Conservation (phyloP, 805 yeast species). For the Starmera dryadoides region DNA sequence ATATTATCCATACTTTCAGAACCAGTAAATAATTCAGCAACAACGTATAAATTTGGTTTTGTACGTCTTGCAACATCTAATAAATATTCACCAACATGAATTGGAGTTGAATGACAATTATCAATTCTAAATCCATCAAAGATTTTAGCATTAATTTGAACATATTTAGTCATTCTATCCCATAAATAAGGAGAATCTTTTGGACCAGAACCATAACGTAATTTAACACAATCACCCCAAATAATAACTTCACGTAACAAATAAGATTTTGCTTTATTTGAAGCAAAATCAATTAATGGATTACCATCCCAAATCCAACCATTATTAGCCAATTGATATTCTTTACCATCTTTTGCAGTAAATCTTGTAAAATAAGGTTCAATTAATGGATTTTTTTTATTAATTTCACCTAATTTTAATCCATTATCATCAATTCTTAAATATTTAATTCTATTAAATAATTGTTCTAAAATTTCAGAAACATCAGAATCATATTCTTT, state of each 20-base stretch:
- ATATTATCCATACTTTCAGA: conserved; percentile 85
- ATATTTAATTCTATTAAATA: conserved; percentile 70
- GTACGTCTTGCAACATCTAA: conserved; percentile 81
- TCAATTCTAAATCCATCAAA: conserved; percentile 91
- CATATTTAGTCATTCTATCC: conserved; percentile 79
- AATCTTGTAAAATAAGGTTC: conserved; percentile 88
- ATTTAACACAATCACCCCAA: conserved; percentile 96
- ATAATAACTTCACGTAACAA: conserved; percentile 87
- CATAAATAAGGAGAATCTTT: conserved; percentile 86
- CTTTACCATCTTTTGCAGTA: conserved; percentile 39
- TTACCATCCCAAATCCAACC: conserved; percentile 99
- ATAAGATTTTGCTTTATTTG: conserved; percentile 69
- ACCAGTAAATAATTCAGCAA: conserved; percentile 91
- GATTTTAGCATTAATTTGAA: conserved; percentile 59
- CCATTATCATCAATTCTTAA: conserved; percentile 75
- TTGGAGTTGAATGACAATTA: conserved; percentile 93
- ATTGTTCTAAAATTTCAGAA: conserved; percentile 54
- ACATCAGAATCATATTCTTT: conserved; percentile 70
- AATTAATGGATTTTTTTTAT: conserved; percentile 51
- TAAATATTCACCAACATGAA: conserved; percentile 87
- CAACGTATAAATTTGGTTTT: conserved; percentile 83
- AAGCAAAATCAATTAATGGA: conserved; percentile 90
- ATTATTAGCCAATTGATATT: conserved; percentile 79
- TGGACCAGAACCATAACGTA: conserved; percentile 73
- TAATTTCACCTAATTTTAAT: conserved; percentile 67